Conservation (phyloP, 306 rosid genomes). For the Lablab purpureus region DNA sequence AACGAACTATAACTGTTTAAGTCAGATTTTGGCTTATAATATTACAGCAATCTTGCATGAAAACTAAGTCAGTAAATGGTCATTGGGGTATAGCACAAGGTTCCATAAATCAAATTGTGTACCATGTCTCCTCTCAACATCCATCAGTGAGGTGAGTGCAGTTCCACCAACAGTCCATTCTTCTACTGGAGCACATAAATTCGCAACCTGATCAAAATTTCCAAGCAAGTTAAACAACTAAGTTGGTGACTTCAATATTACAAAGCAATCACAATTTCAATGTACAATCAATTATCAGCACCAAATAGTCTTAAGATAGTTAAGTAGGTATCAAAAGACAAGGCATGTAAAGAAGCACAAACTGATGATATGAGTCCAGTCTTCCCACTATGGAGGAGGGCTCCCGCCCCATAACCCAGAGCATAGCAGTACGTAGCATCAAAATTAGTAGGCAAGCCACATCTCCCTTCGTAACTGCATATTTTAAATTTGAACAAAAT, state of each 20-base stretch:
- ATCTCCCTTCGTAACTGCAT: slow-evolving; percentile 94
- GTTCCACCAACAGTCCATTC: slow-evolving; percentile 98
- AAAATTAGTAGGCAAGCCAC: slow-evolving; percentile 97
- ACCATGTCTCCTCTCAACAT: slow-evolving; percentile 99
- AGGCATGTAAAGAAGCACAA: slow-evolving; percentile 47
- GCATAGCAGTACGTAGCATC: slow-evolving; percentile 95
- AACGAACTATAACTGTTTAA: background rate
- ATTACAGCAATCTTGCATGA: slow-evolving; percentile 19
- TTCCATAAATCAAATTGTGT: slow-evolving; percentile 23
- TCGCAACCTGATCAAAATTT: slow-evolving; percentile 72
- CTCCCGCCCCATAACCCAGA: slow-evolving; percentile 95
- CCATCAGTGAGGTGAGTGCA: slow-evolving; percentile 91
- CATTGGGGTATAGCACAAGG: slow-evolving; percentile 9
- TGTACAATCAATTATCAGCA: background rate
- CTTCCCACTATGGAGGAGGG: slow-evolving; percentile 88
- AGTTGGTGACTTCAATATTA: slow-evolving; percentile 27
- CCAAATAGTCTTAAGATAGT: slow-evolving; percentile 22
- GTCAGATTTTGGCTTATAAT: slow-evolving; percentile 16
- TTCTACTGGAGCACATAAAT: slow-evolving; percentile 88
- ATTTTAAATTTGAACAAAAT: slow-evolving; percentile 1
- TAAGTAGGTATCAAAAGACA: slow-evolving; percentile 26
- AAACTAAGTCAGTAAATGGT: background rate
- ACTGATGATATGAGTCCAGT: slow-evolving; percentile 98
- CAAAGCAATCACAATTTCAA: slow-evolving; percentile 15
- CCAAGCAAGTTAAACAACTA: background rate